Base-by-base conservation (phyloP, 2,329 filamentous ascomycete species). In the Chrysoporthe deuterocubensis region DNA sequence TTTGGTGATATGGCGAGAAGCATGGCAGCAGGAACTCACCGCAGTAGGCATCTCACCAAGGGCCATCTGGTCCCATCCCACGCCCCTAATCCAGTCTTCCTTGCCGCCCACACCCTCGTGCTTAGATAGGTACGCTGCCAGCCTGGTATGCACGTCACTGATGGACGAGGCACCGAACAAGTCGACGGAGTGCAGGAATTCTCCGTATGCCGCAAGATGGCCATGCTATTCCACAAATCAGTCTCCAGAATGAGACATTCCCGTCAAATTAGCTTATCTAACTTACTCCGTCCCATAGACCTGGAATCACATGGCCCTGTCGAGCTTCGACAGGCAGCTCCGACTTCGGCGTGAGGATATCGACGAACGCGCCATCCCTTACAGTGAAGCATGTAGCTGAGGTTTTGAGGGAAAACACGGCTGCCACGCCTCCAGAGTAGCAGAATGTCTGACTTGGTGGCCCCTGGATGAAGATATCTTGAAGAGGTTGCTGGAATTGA, bases 51-150 rank as follows among this genome's bases (percentile, higher is more conserved):
- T 89, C 6, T 83, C 83, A 2, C 87, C 86, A 73, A 91, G 85
- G 32, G 82, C 81, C 67, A 86, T 87, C 78, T 92, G 90, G 73
- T 92, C 90, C 90, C 90, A 92, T 1, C 90, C 90, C 16, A 90
- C 82, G 0, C 90, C 90, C 66, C 89, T 81, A 58, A 91, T 77
- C 90, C 90, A 92, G 65, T 87, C 82, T 7, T 83, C 78, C 44
- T 78, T 80, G 0, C 81, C 82, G 1, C 89, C 89, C 11, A 81
- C 82, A 0, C 79, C 82, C 0, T 84, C 81, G 70, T 89, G 82
- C 4, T 74, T 72, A 0, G 72, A 74, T 34, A 88, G 75, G 70
- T 90, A 91, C 1, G 74, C 73, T 9, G 79, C 79, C 50, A 92
- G 78, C 5, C 88, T 82, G 7, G 72, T 67, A 40, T 84, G 81